These are phyloP conservation scores for Panaeolus cyanescens DNA, from an alignment of 768 basidiomycete genomes.

Conservation along the genomic window DNA sequence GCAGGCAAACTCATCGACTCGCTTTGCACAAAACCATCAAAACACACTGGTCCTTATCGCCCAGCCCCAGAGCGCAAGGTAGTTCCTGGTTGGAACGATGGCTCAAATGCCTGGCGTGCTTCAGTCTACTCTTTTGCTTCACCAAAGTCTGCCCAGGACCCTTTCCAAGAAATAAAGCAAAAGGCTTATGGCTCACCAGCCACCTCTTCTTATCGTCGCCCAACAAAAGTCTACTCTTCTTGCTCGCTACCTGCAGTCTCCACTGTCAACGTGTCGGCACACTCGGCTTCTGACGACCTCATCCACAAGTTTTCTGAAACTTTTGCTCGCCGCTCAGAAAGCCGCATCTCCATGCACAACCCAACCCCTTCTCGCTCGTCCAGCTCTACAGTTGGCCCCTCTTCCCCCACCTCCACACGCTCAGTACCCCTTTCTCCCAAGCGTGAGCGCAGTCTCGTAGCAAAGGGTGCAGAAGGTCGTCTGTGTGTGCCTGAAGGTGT, in stretches of 20 bases:
- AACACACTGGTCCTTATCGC: slow-evolving; percentile 30
- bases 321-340: slow-evolving; percentile 57
- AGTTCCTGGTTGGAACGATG: slow-evolving; percentile 73
- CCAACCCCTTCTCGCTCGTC: slow-evolving; percentile 32
- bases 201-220: slow-evolving; percentile 51
- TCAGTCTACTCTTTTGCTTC: slow-evolving; percentile 56
- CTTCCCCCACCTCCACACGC: slow-evolving; percentile 36
- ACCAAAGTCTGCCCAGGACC: slow-evolving; percentile 35
- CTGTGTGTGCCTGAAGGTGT: slow-evolving; percentile 50
- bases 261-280: slow-evolving; percentile 15
- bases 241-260: slow-evolving; percentile 7
- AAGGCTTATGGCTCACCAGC: slow-evolving; percentile 47
- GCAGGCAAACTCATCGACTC: slow-evolving; percentile 55
- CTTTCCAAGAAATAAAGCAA: slow-evolving; percentile 27
- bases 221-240: slow-evolving; percentile 16
- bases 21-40: slow-evolving; percentile 42
- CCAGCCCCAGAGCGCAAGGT: slow-evolving; percentile 36
- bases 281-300: slow-evolving; percentile 44
- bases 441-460: slow-evolving; percentile 57
- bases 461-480: slow-evolving; percentile 63
- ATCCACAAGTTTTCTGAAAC: slow-evolving; percentile 57
- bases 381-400: slow-evolving; percentile 11
- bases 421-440: slow-evolving; percentile 37
- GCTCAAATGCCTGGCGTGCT: slow-evolving; percentile 67
- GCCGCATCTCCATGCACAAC: slow-evolving; percentile 38